Evolutionary conservation across 768 basidiomycete species (phyloP), one percentile per base, ranked within the genome.

Genomic region (Leccinum barrowsii): DNA sequence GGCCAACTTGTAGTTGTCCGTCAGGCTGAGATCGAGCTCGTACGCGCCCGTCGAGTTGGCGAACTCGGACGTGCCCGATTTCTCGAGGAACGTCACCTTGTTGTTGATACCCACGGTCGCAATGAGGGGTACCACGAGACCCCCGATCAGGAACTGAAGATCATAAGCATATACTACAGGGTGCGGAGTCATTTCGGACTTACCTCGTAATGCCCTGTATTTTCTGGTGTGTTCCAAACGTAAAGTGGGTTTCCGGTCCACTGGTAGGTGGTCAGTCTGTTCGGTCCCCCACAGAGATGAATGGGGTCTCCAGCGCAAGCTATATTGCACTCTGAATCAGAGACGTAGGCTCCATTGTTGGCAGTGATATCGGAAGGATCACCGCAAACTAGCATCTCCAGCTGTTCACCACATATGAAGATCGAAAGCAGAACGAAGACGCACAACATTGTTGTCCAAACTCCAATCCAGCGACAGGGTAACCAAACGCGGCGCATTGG

Each of bases 71-170:
- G 89, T 32, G 87, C 3, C 55, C 32, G 12, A 73, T 69, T 92
- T 92, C 71, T 92, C 90, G 7, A 92, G 75, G 75, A 92, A 89
- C 1, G 85, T 81, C 50, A 92, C 85, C 67, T 92, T 92, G 76
- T 87, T 85, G 75, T 92, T 92, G 71, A 88, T 77, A 1, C 90
- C 89, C 32, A 92, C 75, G 0, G 90, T 91, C 3, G 87, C 84
- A 37, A 90, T 82, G 57, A 91, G 75, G 3, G 89, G 89, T 12
- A 90, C 84, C 54, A 89, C 78, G 32, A 90, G 77, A 2, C 89
- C 89, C 0, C 75, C 73, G 17, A 82, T 74, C 32, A 83, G 68
- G 65, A 77, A 77, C 78, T 82, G 52, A 17, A 34, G n/a, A 7
- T 52, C 28, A 52, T 67, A 24, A 62, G 50, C 12, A 17, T 17